Conservation (phyloP, 2,329 filamentous ascomycete species). For the Daldinia sp. region DNA sequence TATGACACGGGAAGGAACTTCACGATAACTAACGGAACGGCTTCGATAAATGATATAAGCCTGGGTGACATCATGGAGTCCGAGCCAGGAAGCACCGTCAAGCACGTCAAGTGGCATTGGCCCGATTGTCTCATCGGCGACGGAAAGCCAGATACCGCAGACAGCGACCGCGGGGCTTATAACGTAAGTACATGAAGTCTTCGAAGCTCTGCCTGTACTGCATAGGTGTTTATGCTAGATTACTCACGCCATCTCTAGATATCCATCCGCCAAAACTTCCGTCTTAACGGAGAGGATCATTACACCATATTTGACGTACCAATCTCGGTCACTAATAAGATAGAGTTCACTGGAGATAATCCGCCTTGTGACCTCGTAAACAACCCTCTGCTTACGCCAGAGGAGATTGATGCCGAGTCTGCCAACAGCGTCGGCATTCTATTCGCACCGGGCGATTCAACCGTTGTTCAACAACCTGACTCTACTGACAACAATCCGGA, state of each 20-base stretch:
- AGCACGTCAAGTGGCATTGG: constrained; percentile 80
- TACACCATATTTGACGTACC: constrained; percentile 80
- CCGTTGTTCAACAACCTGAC: constrained; percentile 56
- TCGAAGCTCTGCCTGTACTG: neutral
- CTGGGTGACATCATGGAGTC: constrained; percentile 72
- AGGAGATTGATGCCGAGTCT: constrained; percentile 58
- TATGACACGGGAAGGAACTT: constrained; percentile 73
- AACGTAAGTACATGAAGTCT: constrained; percentile 61
- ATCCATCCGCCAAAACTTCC: constrained; percentile 77
- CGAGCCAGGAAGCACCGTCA: constrained; percentile 76
- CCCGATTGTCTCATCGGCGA: constrained; percentile 75
- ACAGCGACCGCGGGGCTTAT: constrained; percentile 70
- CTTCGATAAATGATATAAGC: constrained; percentile 63
- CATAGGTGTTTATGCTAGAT: neutral
- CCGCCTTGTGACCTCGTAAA: constrained; percentile 63
- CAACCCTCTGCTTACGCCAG: constrained; percentile 63
- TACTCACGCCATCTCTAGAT: constrained; percentile 58
- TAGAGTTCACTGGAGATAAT: constrained; percentile 59
- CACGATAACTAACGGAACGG: constrained; percentile 74
- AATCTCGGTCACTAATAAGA: constrained; percentile 75
- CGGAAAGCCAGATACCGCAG: constrained; percentile 59
- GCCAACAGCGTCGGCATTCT: constrained; percentile 61
- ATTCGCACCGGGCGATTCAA: constrained; percentile 65
- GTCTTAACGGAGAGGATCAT: constrained; percentile 71
- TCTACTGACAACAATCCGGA: constrained; percentile 50